phyloP scores from a whole-genome alignment of 306 rosid genomes.

The Begonia peltatifolia region DNA sequence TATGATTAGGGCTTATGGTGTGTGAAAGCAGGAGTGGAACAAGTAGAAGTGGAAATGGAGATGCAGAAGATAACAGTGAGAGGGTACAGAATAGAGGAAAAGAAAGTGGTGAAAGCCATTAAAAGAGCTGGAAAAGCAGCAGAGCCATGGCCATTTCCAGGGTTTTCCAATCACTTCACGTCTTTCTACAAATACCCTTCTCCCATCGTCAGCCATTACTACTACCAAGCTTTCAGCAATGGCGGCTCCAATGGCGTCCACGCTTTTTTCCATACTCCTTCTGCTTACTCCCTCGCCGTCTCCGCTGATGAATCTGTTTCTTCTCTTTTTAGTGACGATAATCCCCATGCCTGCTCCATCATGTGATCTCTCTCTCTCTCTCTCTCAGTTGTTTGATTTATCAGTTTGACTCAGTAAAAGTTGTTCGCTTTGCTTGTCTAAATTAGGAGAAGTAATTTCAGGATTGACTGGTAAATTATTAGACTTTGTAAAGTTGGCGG shows the following conservation, averaged over 20 bases:
- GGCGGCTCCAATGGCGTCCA: constrained; percentile 47
- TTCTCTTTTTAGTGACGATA: constrained; percentile 79
- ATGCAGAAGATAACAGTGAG: constrained; percentile 56
- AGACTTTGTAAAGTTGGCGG: too few species aligned
- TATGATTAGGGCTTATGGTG: too few species aligned
- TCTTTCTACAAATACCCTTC: constrained; percentile 72
- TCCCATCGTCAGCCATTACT: constrained; percentile 52
- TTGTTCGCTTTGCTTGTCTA: too few species aligned
- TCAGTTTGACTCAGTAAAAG: too few species aligned
- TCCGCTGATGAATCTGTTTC: constrained; percentile 74
- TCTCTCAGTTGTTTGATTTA: too few species aligned
- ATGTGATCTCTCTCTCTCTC: constrained; percentile 23
- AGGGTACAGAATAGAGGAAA: constrained; percentile 66
- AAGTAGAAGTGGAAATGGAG: constrained; percentile 85
- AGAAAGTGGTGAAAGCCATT: constrained; percentile 63
- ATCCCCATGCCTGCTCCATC: constrained; percentile 81
- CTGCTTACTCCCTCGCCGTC: constrained; percentile 59
- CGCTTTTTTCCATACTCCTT: constrained; percentile 78
- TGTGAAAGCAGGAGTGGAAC: constrained; percentile 50
- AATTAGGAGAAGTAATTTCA: too few species aligned
- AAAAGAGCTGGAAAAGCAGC: constrained; percentile 68
- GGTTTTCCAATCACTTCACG: constrained; percentile 38
- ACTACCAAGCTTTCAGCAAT: constrained; percentile 28
- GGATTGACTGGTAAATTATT: too few species aligned
- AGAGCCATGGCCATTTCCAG: constrained; percentile 89